Evolutionary conservation across 2,329 filamentous ascomycete genomes (phyloP).

Genomic region (Chaetomiaceae sp.): DNA sequence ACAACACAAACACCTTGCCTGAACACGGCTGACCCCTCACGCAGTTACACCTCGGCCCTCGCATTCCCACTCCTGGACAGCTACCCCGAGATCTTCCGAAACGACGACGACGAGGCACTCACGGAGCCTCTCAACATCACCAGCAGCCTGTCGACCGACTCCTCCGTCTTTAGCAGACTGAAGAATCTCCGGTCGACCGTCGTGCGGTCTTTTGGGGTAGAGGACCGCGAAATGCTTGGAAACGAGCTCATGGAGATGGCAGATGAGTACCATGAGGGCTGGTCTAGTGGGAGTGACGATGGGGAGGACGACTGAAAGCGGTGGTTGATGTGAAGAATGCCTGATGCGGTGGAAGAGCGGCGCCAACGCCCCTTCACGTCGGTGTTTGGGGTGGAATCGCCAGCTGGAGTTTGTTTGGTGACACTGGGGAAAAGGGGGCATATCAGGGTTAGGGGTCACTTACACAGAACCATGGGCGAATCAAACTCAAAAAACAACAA

Average conservation of each 20-base stretch:
- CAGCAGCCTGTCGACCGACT: slow-evolving; percentile 67
- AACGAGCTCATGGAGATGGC: slow-evolving; percentile 78
- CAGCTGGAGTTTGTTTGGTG: too few relatives aligned
- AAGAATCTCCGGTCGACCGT: slow-evolving; percentile 61
- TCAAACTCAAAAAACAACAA: too few relatives aligned
- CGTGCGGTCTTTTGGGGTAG: slow-evolving; percentile 58
- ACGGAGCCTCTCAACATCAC: slow-evolving; percentile 43
- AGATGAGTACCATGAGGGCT: slow-evolving; percentile 85
- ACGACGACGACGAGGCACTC: slow-evolving; percentile 33
- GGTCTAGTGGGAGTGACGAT: slow-evolving; percentile 71
- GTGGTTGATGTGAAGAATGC: not conserved
- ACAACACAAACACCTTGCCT: not conserved
- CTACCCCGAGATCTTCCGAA: slow-evolving; percentile 70
- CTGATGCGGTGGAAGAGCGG: not conserved
- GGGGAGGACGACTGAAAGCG: slow-evolving; percentile 53
- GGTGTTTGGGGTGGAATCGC: too few relatives aligned
- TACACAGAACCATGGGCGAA: too few relatives aligned
- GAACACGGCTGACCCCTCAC: not conserved
- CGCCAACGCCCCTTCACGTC: too few relatives aligned
- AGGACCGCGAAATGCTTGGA: slow-evolving; percentile 78
- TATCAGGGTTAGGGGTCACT: too few relatives aligned
- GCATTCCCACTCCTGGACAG: slow-evolving; percentile 76
- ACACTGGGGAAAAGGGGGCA: too few relatives aligned
- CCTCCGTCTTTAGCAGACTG: slow-evolving; percentile 64
- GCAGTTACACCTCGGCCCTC: slow-evolving; percentile 49